A percentile compares a stretch with the other conserved stretches of the same genome.
These are phyloP conservation scores for Cladosporium sp. DNA, from an alignment of 2,329 filamentous ascomycete genomes.

Conservation along the genomic window DNA sequence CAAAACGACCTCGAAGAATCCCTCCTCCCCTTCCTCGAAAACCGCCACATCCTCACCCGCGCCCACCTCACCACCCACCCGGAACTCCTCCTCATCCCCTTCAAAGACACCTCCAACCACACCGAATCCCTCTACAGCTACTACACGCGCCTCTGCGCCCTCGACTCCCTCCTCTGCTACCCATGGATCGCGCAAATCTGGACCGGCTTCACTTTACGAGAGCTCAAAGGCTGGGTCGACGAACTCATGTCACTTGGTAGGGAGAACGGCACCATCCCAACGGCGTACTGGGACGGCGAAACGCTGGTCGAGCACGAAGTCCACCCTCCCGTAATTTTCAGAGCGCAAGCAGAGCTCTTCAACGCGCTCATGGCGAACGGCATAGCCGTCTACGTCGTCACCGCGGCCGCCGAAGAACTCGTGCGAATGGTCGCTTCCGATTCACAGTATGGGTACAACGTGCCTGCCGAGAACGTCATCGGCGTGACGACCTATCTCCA, in stretches of 20 bases:
- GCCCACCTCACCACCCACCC: slow-evolving; percentile 36
- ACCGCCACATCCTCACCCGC: slow-evolving; percentile 39
- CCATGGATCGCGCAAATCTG: slow-evolving; percentile 43
- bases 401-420: slow-evolving; percentile 42
- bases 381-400: slow-evolving; percentile 43
- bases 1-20: slow-evolving; percentile 43
- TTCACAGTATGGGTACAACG: slow-evolving; percentile 44
- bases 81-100: slow-evolving; percentile 39
- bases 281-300: slow-evolving; percentile 37
- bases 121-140: slow-evolving; percentile 45
- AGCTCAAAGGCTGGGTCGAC: slow-evolving; percentile 46
- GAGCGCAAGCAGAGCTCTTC: slow-evolving; percentile 42
- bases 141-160: slow-evolving; percentile 41
- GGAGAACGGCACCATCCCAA: slow-evolving; percentile 35
- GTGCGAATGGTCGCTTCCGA: slow-evolving; percentile 45
- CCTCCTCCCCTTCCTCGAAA: slow-evolving; percentile 42
- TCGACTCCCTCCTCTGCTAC: slow-evolving; percentile 42
- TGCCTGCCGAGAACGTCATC: slow-evolving; percentile 42
- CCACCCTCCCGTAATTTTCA: slow-evolving; percentile 36
- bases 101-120: slow-evolving; percentile 37
- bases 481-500: slow-evolving; percentile 39
- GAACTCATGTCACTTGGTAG: slow-evolving; percentile 45
- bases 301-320: slow-evolving; percentile 29
- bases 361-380: slow-evolving; percentile 41
- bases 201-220: slow-evolving; percentile 40